Percentiles rank a stretch among this genome's conserved stretches.
phyloP scores from a whole-genome alignment of 805 yeast genomes.

The Pichia eremophila region DNA sequence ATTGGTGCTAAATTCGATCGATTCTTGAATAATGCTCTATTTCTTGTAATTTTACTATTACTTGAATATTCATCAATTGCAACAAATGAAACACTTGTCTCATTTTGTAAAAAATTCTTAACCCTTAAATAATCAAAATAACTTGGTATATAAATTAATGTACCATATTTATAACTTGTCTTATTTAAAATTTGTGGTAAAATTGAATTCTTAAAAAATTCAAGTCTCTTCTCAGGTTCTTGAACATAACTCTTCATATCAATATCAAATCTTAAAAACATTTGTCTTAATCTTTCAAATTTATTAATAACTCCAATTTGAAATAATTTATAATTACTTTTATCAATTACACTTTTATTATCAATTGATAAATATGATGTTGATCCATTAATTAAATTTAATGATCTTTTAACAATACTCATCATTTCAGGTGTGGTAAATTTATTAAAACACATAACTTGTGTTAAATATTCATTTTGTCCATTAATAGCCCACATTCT shows the following conservation, averaged over 20 bases:
- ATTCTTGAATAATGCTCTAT: constrained; percentile 59
- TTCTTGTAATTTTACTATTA: constrained; percentile 59
- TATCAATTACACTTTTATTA: constrained; percentile 37
- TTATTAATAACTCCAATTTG: constrained; percentile 25
- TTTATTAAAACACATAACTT: constrained; percentile 68
- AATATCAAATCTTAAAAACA: constrained; percentile 62
- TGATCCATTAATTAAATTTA: constrained; percentile 45
- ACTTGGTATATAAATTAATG: constrained; percentile 72
- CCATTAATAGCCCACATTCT: constrained; percentile 91
- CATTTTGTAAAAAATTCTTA: constrained; percentile 55
- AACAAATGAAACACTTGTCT: constrained; percentile 57
- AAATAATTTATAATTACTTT: constrained; percentile 38
- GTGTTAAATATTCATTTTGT: constrained; percentile 63
- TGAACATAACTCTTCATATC: constrained; percentile 34
- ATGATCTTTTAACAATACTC: constrained; percentile 37
- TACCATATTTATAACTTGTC: constrained; percentile 60
- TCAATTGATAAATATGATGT: constrained; percentile 43
- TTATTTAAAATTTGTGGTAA: constrained; percentile 63
- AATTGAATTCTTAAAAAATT: constrained; percentile 62
- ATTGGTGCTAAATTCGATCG: constrained; percentile 32
- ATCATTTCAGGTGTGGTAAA: constrained; percentile 76
- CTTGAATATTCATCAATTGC: constrained; percentile 77
- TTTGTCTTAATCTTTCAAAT: constrained; percentile 47
- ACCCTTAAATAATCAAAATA: constrained; percentile 80
- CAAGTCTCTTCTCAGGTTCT: constrained; percentile 80